Base-by-base conservation (phyloP, 2,329 filamentous ascomycete genomes). In the Dactylellina cionopaga region DNA sequence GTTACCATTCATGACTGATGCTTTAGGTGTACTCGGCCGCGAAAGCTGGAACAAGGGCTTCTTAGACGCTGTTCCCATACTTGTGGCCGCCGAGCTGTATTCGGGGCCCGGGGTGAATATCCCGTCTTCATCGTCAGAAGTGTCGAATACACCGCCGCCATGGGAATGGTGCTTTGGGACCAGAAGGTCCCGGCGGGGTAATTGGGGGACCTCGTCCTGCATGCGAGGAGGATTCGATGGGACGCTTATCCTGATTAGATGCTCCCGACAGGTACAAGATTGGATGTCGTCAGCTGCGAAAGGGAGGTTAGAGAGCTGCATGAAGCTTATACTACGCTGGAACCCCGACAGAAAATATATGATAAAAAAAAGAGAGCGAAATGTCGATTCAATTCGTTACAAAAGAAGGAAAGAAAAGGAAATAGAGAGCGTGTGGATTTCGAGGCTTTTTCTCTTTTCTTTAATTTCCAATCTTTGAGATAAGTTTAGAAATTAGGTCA, bases 41-140 rank as follows among this genome's bases (percentile, higher is more conserved):
- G 59, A 43, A 27, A 64, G 43, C 22, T 64, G 68, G 27, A 58
- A 47, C 31, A 52, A 5, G 17, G 52, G 51, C 24, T 58, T 58
- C 39, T 51, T 54, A 63, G 33, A 44, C 41, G 59, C 54, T 11
- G 58, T 64, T 56, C 43, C 58, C 54, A 71, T 49, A 41, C 66
- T 71, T 13, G 68, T 72, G 5, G 44, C 68, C 29, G 68, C 46
- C 52, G 68, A 72, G 10, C 44, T 59, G 25, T 65, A 65, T 47
- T 64, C 68, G 31, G 68, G 68, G n/a, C 68, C 68, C n/a, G 68
- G 68, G 5, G 68, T 72, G 39, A 72, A 72, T 33, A 72, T 55
- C 11, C 59, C 54, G 43, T 58, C 68, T 64, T 71, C 66, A 43
- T 72, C 68, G 39, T 72, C 68, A 13, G 68, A 72, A 24, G 68